Conservation (phyloP, 1,284 basidiomycete genomes). For the Ustilago esculenta region DNA sequence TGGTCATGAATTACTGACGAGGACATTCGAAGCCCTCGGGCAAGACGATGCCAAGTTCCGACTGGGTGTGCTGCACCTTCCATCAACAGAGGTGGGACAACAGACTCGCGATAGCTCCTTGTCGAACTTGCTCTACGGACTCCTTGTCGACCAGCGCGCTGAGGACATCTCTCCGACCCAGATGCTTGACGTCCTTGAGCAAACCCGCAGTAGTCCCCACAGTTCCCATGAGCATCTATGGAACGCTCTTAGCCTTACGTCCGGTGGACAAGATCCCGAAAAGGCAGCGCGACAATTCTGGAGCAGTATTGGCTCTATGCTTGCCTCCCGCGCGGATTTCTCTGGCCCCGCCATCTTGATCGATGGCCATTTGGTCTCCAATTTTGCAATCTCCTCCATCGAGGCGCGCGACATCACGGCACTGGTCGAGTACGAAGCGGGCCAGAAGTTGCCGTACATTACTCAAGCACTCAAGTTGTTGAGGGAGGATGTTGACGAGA, state of each 20-base stretch:
- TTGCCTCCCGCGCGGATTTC: slow-evolving; percentile 11
- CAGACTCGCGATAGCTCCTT: slow-evolving; percentile 42
- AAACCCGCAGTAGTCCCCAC: background rate
- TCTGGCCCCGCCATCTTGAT: slow-evolving; percentile 29
- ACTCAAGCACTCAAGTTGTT: slow-evolving; percentile 26
- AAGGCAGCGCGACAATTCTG: slow-evolving; percentile 14
- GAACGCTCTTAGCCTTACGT: background rate
- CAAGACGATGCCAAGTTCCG: slow-evolving; percentile 70
- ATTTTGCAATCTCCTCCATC: slow-evolving; percentile 9
- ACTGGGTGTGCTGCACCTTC: slow-evolving; percentile 22
- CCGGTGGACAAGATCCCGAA: background rate
- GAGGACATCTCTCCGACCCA: slow-evolving; percentile 7
- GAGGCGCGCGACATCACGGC: slow-evolving; percentile 38
- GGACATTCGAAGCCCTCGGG: slow-evolving; percentile 73
- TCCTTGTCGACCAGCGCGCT: slow-evolving; percentile 14
- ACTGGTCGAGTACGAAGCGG: slow-evolving; percentile 42
- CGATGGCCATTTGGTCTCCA: slow-evolving; percentile 40
- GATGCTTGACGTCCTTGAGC: slow-evolving; percentile 11
- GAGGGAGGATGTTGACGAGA: slow-evolving; percentile 10
- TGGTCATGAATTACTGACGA: slow-evolving; percentile 73
- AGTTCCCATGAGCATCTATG: slow-evolving; percentile 7
- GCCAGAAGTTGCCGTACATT: slow-evolving; percentile 36
- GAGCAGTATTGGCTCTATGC: background rate
- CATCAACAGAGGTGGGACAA: background rate
- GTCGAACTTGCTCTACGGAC: slow-evolving; percentile 22